Evolutionary conservation across 805 yeast genomes (phyloP).

Genomic region (Lachancea meyersii): DNA sequence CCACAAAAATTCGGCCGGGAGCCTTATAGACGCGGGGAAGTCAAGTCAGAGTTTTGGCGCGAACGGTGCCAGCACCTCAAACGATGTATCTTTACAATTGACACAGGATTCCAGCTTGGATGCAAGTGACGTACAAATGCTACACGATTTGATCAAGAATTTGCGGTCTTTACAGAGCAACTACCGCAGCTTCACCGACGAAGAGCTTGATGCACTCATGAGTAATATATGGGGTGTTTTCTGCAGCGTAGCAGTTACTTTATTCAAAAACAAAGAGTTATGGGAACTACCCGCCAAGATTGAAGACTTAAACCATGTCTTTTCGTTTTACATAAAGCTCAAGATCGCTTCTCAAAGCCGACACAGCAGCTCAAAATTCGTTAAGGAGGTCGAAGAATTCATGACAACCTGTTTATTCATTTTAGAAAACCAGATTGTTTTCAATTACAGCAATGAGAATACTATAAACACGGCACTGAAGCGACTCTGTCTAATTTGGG

Average conservation of each 20-base stretch:
- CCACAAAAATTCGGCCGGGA: constrained; percentile 24
- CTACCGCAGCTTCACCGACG: constrained; percentile 24
- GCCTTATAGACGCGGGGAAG: constrained; percentile 24
- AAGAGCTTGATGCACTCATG: constrained; percentile 27
- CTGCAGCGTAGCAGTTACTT: constrained; percentile 24
- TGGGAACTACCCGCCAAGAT: constrained; percentile 32
- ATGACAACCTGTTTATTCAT: constrained; percentile 34
- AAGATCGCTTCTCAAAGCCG: constrained; percentile 26
- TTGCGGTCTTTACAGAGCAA: constrained; percentile 29
- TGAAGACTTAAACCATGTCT: constrained; percentile 17
- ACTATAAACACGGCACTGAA: constrained; percentile 33
- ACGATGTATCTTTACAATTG: constrained; percentile 15
- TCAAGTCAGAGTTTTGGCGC: constrained; percentile 19
- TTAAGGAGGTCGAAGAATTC: constrained; percentile 28
- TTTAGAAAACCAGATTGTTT: constrained; percentile 34
- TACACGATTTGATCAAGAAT: constrained; percentile 31
- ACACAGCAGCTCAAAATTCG: constrained; percentile 19
- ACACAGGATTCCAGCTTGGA: constrained; percentile 13
- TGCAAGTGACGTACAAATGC: constrained; percentile 17
- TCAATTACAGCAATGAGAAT: constrained; percentile 29
- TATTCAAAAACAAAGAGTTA: constrained; percentile 26
- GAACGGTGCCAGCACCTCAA: constrained; percentile 17
- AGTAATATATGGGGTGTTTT: constrained; percentile 31
- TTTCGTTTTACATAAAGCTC: constrained; percentile 25
- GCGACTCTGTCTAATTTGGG: constrained; percentile 47